Percentiles rank a stretch among this genome's conserved stretches.
These are phyloP conservation scores for Kwoniella dendrophila DNA, from an alignment of 768 basidiomycete genomes.

Conservation along the genomic window DNA sequence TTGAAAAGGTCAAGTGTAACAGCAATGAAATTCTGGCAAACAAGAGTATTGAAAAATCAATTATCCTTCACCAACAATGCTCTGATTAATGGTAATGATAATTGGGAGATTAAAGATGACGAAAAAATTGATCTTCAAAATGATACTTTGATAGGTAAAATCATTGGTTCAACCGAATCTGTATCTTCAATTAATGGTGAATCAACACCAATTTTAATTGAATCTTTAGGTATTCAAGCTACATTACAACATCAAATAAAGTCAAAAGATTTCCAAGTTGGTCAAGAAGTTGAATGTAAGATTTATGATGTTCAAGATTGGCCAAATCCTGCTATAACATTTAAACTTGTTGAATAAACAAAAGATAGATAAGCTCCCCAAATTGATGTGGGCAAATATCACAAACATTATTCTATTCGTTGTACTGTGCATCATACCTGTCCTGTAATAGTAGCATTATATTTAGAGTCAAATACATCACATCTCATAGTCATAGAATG, in stretches of 20 bases:
- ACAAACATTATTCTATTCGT: background rate
- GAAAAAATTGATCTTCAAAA: slow-evolving; percentile 25
- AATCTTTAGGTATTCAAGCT: slow-evolving; percentile 15
- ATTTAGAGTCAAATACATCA: background rate
- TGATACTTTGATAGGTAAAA: slow-evolving; percentile 10
- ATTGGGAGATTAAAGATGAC: slow-evolving; percentile 2
- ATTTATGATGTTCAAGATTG: slow-evolving; percentile 22
- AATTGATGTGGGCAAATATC: background rate
- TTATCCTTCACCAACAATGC: slow-evolving; percentile 1
- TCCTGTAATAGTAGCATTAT: background rate
- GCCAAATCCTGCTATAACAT: slow-evolving; percentile 27
- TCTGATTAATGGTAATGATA: too few species aligned
- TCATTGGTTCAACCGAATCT: slow-evolving; percentile 17
- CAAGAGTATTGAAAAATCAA: background rate
- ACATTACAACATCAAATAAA: slow-evolving; percentile 1
- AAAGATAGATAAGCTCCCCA: background rate
- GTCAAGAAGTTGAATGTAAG: slow-evolving; percentile 35
- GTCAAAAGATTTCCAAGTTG: slow-evolving; percentile 13
- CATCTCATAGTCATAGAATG: slow-evolving; percentile 17
- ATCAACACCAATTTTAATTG: slow-evolving; percentile 24
- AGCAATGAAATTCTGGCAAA: slow-evolving; percentile 35
- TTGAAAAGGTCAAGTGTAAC: slow-evolving; percentile 18
- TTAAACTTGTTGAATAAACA: slow-evolving; percentile 8
- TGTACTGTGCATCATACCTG: too few species aligned
- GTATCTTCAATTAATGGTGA: background rate